Base-by-base conservation (phyloP, 257 asterid species). In the Przewalskia tangutica region DNA sequence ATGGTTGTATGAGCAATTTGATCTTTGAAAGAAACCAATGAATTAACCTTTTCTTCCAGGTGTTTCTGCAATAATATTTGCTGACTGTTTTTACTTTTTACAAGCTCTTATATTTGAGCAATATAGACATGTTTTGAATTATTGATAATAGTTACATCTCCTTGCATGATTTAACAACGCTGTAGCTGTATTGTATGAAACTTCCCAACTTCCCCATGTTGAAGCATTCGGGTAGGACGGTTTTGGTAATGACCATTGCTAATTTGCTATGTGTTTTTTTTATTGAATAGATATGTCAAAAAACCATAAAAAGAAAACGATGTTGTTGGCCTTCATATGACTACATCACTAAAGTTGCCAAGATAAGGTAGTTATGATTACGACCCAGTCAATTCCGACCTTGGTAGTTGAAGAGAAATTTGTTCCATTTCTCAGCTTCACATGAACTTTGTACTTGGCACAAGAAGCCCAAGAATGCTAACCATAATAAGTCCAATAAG, bases 401-500 rank as follows among this genome's bases (percentile, higher is more conserved):
- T 27, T 27, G 32, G 32, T 27, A 27, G 32, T 27, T 27, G 32
- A 27, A 27, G 32, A 27, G 32, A 27, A 27, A 27, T 59, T 23
- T 32, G 20, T 16, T 36, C 32, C n/a, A 56, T 34, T 13, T 38
- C 50, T 56, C 17, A 27, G 54, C 42, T n/a, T 54, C 63, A 18
- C 13, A 55, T 16, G 13, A 36, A 34, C 77, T 65, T 65, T 64
- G 9, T 27, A 32, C n/a, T 11, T 63, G 44, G 44, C 17, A 63
- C 18, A 27, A 10, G 1, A 27, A 60, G 32, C n/a, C 53, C 27
- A 36, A 12, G 77, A 16, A 32, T 42, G 42, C 63, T 85, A 86
- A 88, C 95, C 92, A 5, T 91, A 90, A 2, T 88, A 82, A 91
- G 89, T 50, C 89, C 89, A 3, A 86, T 50, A 5, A 91, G 87